Evolutionary conservation across 352 stramenopile species (phyloP).

Genomic region (Pythium phragmiticola): DNA sequence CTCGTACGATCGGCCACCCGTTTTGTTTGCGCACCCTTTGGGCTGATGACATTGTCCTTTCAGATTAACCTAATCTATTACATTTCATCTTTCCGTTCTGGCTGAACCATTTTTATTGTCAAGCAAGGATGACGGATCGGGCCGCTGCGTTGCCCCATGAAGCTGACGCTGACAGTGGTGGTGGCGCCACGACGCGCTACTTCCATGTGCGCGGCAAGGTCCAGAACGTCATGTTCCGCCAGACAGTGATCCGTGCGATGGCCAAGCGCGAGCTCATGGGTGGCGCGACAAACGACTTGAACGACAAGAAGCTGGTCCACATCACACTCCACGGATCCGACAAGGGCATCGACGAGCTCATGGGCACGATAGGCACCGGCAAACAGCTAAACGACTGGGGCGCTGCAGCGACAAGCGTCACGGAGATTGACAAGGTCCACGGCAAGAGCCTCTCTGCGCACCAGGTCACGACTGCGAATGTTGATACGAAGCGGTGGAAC

Average conservation of each 20-base stretch:
- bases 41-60: neutral
- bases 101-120: neutral
- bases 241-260: constrained; percentile 80
- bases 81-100: neutral
- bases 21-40: constrained; percentile 4
- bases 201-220: constrained; percentile 70
- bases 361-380: constrained; percentile 43
- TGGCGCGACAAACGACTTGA: constrained; percentile 66
- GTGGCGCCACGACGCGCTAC: constrained; percentile 27
- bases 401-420: constrained; percentile 38
- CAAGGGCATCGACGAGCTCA: constrained; percentile 42
- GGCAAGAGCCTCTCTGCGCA: constrained; percentile 43
- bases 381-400: constrained; percentile 72
- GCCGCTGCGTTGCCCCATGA: neutral
- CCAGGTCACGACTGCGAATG: constrained; percentile 72
- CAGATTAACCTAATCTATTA: constrained; percentile 3
- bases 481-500: constrained; percentile 67
- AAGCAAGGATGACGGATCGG: constrained; percentile 3
- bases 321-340: constrained; percentile 53
- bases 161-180: neutral
- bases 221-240: constrained; percentile 82
- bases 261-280: constrained; percentile 56
- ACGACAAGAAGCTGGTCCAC: constrained; percentile 55
- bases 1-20: neutral
- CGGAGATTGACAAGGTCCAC: constrained; percentile 39